Evolutionary conservation across 2,329 filamentous ascomycete genomes (phyloP).

Genomic region (Dactylellina drechsleri): DNA sequence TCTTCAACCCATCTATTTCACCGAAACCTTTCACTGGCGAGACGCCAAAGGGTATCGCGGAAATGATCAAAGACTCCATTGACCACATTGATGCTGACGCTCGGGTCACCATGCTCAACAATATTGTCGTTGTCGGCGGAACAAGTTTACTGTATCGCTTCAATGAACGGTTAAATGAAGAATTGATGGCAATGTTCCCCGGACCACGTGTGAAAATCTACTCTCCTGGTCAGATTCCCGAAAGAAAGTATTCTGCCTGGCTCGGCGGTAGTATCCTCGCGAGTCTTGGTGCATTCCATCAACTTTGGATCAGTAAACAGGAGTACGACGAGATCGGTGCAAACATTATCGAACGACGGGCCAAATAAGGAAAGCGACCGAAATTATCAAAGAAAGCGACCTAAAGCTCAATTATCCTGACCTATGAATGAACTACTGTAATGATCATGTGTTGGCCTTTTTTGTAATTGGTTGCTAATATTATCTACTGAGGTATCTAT

Average conservation of each 20-base stretch:
- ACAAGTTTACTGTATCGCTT: slow-evolving; percentile 89
- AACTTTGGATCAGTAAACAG: slow-evolving; percentile 98
- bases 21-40: slow-evolving; percentile 40
- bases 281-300: slow-evolving; percentile 95
- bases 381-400: too few species aligned
- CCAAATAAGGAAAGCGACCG: slow-evolving; percentile 19
- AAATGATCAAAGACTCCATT: slow-evolving; percentile 78
- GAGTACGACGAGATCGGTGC: slow-evolving; percentile 96
- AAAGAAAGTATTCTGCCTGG: slow-evolving; percentile 93
- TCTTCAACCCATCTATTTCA: slow-evolving; percentile 79
- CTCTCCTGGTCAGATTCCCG: slow-evolving; percentile 83
- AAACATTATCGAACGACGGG: slow-evolving; percentile 61
- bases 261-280: slow-evolving; percentile 95
- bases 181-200: slow-evolving; percentile 83
- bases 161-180: slow-evolving; percentile 86
- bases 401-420: neutral
- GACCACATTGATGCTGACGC: slow-evolving; percentile 88
- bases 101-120: slow-evolving; percentile 81
- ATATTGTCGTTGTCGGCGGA: slow-evolving; percentile 92
- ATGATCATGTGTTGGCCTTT: slow-evolving; percentile 4
- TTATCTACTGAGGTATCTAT: neutral
- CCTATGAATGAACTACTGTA: neutral
- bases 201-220: slow-evolving; percentile 87
- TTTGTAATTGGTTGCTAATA: slow-evolving; percentile 20
- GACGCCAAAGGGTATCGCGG: slow-evolving; percentile 47